Evolutionary conservation across 2,329 filamentous ascomycete species (phyloP), one percentile per base, ranked within the genome.

Genomic region (Colletotrichum sp.): DNA sequence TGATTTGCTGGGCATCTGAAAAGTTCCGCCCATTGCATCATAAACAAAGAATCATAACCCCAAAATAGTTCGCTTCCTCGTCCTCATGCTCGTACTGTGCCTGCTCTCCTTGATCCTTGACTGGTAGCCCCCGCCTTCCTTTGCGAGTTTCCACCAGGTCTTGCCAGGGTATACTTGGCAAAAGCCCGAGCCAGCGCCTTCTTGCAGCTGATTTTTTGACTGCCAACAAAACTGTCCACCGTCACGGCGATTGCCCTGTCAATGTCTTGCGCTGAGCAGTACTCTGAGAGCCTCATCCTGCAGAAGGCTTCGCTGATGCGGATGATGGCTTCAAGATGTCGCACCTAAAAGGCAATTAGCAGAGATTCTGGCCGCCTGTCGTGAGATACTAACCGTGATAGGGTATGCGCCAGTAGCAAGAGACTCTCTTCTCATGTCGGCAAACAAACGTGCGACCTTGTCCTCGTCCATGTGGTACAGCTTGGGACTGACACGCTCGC

Each of bases 401-500:
- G 97, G 97, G 83, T 98, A 99, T 27, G 96, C 97, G 27, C 97
- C 97, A 29, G 97, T 99, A 2, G 96, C 96, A 75, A 98, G 86
- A 29, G 93, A 96, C 84, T 99, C 97, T 78, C 95, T 90, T 78
- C 97, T 90, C 96, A 99, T 98, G 81, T 99, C 97, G 33, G 96
- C 94, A 82, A 98, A 99, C 11, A 99, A 88, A 65, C 96, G 90
- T 3, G 97, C 94, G 36, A 99, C 91, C 87, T 99, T 99, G 85
- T 98, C 97, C 82, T 98, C 95, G 78, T 99, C 97, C 84, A 99
- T 98, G 82, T 98, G 95, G 82, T 98, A 98, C 11, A 99, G 89
- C 85, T 98, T 98, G 11, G 97, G 97, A 68, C 90, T 90, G 83
- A 95, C 97, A 79, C 93, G 94, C 83, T 98, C 95, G 36, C 96